These are phyloP conservation scores for Inga oerstediana DNA, from an alignment of 306 rosid species.

Conservation along the genomic window DNA sequence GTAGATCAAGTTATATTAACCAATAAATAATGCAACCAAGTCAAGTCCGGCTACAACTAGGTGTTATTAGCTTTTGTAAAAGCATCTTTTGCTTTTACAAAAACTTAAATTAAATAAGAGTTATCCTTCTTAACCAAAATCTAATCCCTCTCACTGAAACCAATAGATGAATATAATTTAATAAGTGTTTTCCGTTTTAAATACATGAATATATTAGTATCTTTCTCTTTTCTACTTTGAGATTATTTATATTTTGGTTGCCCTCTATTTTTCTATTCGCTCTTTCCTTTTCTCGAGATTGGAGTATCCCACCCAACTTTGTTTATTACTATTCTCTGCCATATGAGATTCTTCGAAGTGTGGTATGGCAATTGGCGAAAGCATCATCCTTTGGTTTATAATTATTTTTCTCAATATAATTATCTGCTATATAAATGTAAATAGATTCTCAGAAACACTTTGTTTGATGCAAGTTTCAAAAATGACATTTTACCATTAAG, in stretches of 20 bases:
- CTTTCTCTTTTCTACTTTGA: not conserved
- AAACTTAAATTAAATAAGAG: not conserved
- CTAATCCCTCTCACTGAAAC: not conserved
- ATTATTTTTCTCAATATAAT: not conserved
- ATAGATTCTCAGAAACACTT: not conserved
- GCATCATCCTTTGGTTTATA: conserved; percentile 3
- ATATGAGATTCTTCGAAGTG: conserved; percentile 26
- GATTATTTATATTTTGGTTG: conserved; percentile 20
- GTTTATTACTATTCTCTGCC: conserved; percentile 16
- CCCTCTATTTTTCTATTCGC: conserved; percentile 1
- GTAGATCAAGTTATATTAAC: not conserved
- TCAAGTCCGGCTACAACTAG: not conserved
- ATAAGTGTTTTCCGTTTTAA: not conserved
- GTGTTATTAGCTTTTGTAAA: not conserved
- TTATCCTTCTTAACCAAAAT: not conserved
- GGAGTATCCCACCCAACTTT: conserved; percentile 47
- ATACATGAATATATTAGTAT: not conserved
- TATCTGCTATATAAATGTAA: not conserved
- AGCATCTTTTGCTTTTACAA: not conserved
- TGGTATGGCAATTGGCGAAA: conserved; percentile 16
- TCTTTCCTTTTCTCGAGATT: conserved; percentile 39
- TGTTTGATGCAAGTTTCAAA: not conserved
- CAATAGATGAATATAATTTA: not conserved
- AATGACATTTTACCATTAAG: conserved; percentile 4
- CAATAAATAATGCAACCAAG: not conserved